Percentiles rank a stretch among this genome's conserved stretches.
phyloP scores from a whole-genome alignment of 2,329 filamentous ascomycete species.

The Cryphonectria parasitica region DNA sequence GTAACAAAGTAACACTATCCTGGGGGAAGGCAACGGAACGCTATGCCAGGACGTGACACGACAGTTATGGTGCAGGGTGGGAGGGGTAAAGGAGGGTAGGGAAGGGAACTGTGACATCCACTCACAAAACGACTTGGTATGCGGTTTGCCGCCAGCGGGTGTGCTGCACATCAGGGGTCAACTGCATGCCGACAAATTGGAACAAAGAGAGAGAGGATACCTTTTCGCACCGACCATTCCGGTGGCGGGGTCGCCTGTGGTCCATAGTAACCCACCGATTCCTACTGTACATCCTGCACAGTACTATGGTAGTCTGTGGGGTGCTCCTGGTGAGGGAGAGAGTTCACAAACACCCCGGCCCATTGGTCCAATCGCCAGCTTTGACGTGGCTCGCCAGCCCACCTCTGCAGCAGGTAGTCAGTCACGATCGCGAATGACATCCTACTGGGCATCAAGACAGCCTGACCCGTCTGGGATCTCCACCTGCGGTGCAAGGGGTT shows the following conservation, averaged over 20 bases:
- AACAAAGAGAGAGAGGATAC: slow-evolving; percentile 9
- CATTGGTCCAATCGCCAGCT: slow-evolving; percentile 11
- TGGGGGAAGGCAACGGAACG: slow-evolving; percentile 6
- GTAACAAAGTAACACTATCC: neutral
- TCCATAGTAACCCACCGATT: slow-evolving; percentile 18
- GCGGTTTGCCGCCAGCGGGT: slow-evolving; percentile 22
- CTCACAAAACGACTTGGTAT: slow-evolving; percentile 16
- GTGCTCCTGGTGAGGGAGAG: neutral
- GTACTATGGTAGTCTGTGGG: neutral
- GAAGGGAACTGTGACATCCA: slow-evolving; percentile 11
- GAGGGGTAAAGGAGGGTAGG: neutral
- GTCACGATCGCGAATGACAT: neutral
- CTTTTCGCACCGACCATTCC: neutral
- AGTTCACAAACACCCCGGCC: neutral
- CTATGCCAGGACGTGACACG: slow-evolving; percentile 15
- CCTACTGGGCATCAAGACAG: slow-evolving; percentile 1
- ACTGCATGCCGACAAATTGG: slow-evolving; percentile 25
- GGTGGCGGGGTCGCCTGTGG: slow-evolving; percentile 8
- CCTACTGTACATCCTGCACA: neutral
- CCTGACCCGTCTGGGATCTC: neutral
- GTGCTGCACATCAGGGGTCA: slow-evolving; percentile 12
- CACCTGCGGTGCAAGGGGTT: neutral
- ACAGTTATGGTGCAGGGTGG: slow-evolving; percentile 4
- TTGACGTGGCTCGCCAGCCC: slow-evolving; percentile 16
- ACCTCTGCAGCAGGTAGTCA: slow-evolving; percentile 1